Base-by-base conservation (phyloP, 768 basidiomycete genomes). In the Boletus edulis region DNA sequence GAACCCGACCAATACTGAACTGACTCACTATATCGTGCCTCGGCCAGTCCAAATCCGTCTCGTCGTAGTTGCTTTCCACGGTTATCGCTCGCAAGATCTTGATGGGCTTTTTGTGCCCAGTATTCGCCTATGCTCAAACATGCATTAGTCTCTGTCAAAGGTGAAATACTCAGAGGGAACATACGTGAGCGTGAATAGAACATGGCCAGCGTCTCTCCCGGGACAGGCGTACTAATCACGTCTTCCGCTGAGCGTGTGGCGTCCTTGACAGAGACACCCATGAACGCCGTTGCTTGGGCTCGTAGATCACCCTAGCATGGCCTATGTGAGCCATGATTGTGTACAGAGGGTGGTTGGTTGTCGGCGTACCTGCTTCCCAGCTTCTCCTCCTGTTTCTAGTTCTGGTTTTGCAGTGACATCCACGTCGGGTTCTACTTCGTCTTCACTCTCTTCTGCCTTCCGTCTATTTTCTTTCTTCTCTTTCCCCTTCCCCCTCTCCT, bases 121-220 rank as follows among this genome's bases (percentile, higher is more conserved):
- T 86, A 85, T 60, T 89, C 86, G 14, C 86, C 87, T 89, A 50
- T n/a, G 20, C 3, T 15, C 7, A 20, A 4, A 13, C 2, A 14
- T 3, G 6, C 4, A 13, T 60, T 32, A 53, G 37, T 24, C 37
- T 29, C 9, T 5, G 14, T 31, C n/a, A 0, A 13, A 10, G 3
- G 37, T 9, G 5, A 5, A 13, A 1, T 17, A 38, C 9, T 1
- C 37, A 37, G 9, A 37, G 13, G 12, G 8, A 20, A 76, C 87
- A 61, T 67, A 87, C 90, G 82, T 17, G 88, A 85, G 9, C 92
- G 83, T 6, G 87, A 83, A 62, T 93, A 95, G 67, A 95, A 95
- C 70, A 79, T 78, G 0, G 91, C 86, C 9, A 94, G 72, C 0
- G 88, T 89, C 69, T 96, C 94, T 12, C 91, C 91, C 0, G 91